Conservation (phyloP, 371 early-diverging fungal genomes). For the Mucor irregularis region DNA sequence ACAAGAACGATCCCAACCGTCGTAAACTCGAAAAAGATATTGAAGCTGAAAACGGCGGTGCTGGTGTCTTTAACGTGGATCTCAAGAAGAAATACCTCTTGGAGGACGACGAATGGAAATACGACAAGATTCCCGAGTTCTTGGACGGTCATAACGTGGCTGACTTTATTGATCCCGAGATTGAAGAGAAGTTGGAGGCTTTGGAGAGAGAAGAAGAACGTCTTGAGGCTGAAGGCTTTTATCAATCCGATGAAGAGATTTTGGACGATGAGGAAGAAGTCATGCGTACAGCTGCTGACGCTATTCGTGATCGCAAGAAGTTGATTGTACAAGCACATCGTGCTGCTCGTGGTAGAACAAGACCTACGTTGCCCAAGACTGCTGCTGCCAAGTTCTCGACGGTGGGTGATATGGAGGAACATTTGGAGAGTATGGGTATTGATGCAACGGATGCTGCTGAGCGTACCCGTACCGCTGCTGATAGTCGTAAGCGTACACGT, state of each 20-base stretch:
- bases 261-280: constrained; percentile 75
- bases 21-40: constrained; percentile 87
- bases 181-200: constrained; percentile 93
- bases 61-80: constrained; percentile 95
- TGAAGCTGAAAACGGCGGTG: constrained; percentile 89
- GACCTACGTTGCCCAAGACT: constrained; percentile 62
- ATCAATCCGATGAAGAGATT: constrained; percentile 82
- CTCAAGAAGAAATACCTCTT: constrained; percentile 89
- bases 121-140: constrained; percentile 99
- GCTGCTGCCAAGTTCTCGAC: constrained; percentile 49
- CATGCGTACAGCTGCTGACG: constrained; percentile 75
- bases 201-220: constrained; percentile 98
- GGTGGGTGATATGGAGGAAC: constrained; percentile 59
- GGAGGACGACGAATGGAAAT: constrained; percentile 91
- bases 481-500: constrained; percentile 70
- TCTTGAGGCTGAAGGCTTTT: constrained; percentile 90
- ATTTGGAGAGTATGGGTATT: constrained; percentile 65
- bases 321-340: constrained; percentile 78
- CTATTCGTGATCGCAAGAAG: constrained; percentile 85
- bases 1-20: constrained; percentile 82
- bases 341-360: constrained; percentile 69
- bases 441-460: constrained; percentile 49
- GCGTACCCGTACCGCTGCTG: constrained; percentile 55
- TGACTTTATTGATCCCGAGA: constrained; percentile 99
- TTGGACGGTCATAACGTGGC: constrained; percentile 99